A percentile compares a stretch with the other conserved stretches of the same genome.
phyloP scores from a whole-genome alignment of 495 filamentous ascomycete species.

The Penicillium pulvis region DNA sequence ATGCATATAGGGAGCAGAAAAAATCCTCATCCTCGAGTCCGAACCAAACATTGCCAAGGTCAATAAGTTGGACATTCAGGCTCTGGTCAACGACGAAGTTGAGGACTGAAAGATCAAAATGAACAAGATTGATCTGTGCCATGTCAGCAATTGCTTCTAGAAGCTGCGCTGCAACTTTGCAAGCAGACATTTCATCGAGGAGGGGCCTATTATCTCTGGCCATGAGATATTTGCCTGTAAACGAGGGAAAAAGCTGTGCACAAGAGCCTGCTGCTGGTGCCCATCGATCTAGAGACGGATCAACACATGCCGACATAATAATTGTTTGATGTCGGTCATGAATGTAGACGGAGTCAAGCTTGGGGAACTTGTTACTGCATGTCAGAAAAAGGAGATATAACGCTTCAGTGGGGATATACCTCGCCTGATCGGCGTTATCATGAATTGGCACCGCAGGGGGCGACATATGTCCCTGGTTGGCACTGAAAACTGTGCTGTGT shows the following conservation, averaged over 20 bases:
- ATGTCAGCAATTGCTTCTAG: constrained; percentile 25
- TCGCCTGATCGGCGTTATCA: neutral
- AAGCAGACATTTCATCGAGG: constrained; percentile 23
- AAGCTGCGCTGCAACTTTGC: constrained; percentile 31
- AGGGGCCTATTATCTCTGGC: constrained; percentile 11
- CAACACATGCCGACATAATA: constrained; percentile 28
- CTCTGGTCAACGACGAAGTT: constrained; percentile 30
- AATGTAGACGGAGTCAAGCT: constrained; percentile 30
- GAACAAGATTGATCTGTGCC: constrained; percentile 27
- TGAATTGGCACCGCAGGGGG: constrained; percentile 9
- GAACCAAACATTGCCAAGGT: constrained; percentile 22
- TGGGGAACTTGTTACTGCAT: constrained; percentile 27
- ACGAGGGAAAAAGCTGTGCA: constrained; percentile 14
- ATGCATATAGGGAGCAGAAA: neutral
- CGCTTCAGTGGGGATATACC: constrained; percentile 31
- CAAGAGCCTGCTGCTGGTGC: neutral
- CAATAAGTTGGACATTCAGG: constrained; percentile 31
- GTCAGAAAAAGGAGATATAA: constrained; percentile 23
- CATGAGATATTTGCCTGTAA: constrained; percentile 20
- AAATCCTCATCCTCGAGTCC: constrained; percentile 18
- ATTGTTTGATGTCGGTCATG: constrained; percentile 24
- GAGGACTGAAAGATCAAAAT: constrained; percentile 26
- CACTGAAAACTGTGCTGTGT: constrained; percentile 13
- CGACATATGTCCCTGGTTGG: no score
- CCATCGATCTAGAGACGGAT: constrained; percentile 15